These are phyloP conservation scores for Recurvomyces mirabilis DNA, from an alignment of 495 filamentous ascomycete species.

Conservation along the genomic window DNA sequence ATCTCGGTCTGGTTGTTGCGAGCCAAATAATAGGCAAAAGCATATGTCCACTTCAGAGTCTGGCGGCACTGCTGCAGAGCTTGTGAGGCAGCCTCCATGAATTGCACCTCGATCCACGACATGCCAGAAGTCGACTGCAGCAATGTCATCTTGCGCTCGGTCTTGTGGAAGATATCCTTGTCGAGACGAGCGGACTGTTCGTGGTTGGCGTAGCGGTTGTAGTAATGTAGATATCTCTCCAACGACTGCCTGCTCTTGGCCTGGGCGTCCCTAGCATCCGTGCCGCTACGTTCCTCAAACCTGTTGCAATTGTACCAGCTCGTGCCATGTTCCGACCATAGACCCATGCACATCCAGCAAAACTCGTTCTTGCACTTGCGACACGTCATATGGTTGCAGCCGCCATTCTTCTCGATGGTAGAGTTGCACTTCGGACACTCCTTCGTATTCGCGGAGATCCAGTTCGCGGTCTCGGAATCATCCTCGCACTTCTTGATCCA, in stretches of 20 bases:
- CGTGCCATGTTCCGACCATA: constrained; percentile 98
- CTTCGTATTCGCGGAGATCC: constrained; percentile 98
- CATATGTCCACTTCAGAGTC: constrained; percentile 98
- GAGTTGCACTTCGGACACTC: constrained; percentile 93
- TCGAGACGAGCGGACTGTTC: constrained; percentile 95
- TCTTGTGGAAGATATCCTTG: constrained; percentile 90
- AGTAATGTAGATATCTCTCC: constrained; percentile 94
- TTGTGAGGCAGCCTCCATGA: constrained; percentile 83
- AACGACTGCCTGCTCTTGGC: constrained; percentile 79
- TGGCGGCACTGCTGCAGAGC: constrained; percentile 91
- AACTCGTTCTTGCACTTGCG: constrained; percentile 98
- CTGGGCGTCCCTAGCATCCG: constrained; percentile 79
- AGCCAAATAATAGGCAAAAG: constrained; percentile 91
- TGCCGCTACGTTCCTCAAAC: constrained; percentile 89
- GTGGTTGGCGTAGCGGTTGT: constrained; percentile 97
- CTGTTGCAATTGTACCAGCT: constrained; percentile 99
- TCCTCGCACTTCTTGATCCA: constrained; percentile 99
- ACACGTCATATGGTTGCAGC: constrained; percentile 99
- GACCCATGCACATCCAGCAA: constrained; percentile 99
- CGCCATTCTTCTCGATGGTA: constrained; percentile 98
- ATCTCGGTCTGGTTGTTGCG: constrained; percentile 94
- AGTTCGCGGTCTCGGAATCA: constrained; percentile 96
- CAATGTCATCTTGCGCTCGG: constrained; percentile 97
- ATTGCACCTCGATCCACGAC: constrained; percentile 99
- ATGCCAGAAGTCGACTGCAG: constrained; percentile 86